phyloP scores from a whole-genome alignment of 495 filamentous ascomycete species.

The Penicillium taxi region DNA sequence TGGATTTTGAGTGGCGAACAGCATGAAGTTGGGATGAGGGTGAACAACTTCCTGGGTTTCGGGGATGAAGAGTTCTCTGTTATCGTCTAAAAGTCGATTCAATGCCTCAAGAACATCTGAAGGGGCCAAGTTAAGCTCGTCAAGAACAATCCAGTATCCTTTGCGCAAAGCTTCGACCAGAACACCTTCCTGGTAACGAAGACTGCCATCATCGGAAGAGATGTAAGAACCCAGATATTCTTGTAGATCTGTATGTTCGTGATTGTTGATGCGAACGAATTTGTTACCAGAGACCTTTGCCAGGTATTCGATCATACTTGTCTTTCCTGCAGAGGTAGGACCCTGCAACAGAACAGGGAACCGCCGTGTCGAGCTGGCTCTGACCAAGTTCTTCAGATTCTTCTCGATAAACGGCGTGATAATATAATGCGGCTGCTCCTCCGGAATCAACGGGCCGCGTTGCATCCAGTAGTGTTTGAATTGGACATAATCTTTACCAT shows the following conservation, averaged over 20 bases:
- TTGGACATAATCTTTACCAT: conserved; percentile 71
- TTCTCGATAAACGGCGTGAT: conserved; percentile 90
- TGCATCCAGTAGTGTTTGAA: conserved; percentile 93
- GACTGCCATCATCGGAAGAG: conserved; percentile 71
- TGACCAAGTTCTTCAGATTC: conserved; percentile 86
- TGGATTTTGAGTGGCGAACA: conserved; percentile 99
- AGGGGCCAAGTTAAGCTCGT: conserved; percentile 92
- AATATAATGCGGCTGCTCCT: conserved; percentile 84
- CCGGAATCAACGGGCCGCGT: conserved; percentile 54
- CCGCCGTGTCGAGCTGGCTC: conserved; percentile 81
- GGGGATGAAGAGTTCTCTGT: conserved; percentile 92
- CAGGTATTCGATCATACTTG: conserved; percentile 97
- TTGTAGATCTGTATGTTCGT: conserved; percentile 96
- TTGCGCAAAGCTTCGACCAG: conserved; percentile 85
- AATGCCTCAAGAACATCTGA: conserved; percentile 94
- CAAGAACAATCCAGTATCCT: conserved; percentile 95
- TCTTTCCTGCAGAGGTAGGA: conserved; percentile 94
- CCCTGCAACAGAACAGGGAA: conserved; percentile 97
- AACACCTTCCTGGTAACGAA: conserved; percentile 90
- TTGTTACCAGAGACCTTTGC: conserved; percentile 93
- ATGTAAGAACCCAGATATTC: conserved; percentile 95
- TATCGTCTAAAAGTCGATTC: conserved; percentile 92
- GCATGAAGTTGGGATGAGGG: conserved; percentile 90
- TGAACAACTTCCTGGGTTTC: conserved; percentile 92
- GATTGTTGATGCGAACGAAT: conserved; percentile 98